A percentile compares a stretch with the other conserved stretches of the same genome.
phyloP scores from a whole-genome alignment of 768 basidiomycete species.

The Lentinula edodes region DNA sequence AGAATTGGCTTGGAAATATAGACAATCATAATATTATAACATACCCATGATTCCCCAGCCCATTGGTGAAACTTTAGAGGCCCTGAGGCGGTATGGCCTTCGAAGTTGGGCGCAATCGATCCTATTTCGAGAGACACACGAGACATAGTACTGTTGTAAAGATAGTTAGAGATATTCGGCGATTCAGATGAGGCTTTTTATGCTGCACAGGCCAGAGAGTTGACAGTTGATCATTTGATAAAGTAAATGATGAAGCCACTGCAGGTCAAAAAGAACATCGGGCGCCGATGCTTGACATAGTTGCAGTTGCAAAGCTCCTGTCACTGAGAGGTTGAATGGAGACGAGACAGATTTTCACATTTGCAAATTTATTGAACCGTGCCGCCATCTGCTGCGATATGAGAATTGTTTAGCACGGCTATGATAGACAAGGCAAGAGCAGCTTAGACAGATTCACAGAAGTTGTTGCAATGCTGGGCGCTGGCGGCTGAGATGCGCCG shows the following conservation, averaged over 20 bases:
- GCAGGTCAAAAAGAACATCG: background rate
- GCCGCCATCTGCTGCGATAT: too few relatives aligned
- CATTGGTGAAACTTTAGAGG: constrained; percentile 4
- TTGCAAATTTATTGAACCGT: too few relatives aligned
- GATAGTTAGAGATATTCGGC: too few relatives aligned
- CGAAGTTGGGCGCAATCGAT: constrained; percentile 5
- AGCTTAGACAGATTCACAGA: too few relatives aligned
- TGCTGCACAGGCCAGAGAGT: background rate
- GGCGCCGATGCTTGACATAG: background rate
- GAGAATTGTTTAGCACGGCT: too few relatives aligned
- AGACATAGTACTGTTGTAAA: background rate
- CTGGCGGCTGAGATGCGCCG: too few relatives aligned
- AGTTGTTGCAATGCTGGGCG: too few relatives aligned
- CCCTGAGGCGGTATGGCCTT: background rate
- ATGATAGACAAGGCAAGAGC: too few relatives aligned
- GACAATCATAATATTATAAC: background rate
- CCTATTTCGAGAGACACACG: background rate
- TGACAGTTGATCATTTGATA: background rate
- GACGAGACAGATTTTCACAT: background rate
- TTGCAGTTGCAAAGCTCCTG: background rate
- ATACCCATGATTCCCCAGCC: constrained; percentile 4
- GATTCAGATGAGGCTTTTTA: background rate
- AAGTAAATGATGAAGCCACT: background rate
- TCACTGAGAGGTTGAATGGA: background rate
- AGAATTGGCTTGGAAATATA: background rate